Conservation (phyloP, 768 basidiomycete genomes). For the Amanita muscaria region DNA sequence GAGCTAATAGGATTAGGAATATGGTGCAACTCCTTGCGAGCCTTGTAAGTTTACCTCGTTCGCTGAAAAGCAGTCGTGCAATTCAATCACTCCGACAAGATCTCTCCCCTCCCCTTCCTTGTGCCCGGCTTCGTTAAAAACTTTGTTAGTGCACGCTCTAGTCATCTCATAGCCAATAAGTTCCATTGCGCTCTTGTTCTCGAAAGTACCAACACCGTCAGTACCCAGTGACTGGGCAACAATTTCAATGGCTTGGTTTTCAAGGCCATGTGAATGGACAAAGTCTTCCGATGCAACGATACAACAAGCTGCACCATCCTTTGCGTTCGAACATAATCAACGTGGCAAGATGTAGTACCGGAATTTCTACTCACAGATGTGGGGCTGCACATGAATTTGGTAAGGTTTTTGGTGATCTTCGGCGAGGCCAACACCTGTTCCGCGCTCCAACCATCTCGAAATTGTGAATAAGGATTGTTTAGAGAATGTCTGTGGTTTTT, state of each 20-base stretch:
- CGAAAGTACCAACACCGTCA: conserved; percentile 56
- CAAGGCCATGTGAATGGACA: conserved; percentile 58
- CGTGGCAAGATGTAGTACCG: neutral
- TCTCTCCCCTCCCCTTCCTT: conserved; percentile 52
- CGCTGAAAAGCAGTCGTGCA: conserved; percentile 81
- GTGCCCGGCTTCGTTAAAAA: conserved; percentile 66
- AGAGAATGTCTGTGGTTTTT: conserved; percentile 81
- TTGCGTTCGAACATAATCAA: conserved; percentile 1
- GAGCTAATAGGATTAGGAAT: conserved; percentile 34
- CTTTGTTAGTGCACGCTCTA: conserved; percentile 55
- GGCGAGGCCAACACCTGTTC: conserved; percentile 60
- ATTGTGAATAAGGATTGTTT: conserved; percentile 84
- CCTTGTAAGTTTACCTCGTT: conserved; percentile 48
- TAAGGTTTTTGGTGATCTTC: conserved; percentile 64
- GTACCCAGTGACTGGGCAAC: conserved; percentile 58
- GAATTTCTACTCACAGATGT: conserved; percentile 47
- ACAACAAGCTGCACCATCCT: conserved; percentile 74
- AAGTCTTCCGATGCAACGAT: conserved; percentile 75
- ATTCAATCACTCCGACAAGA: conserved; percentile 75
- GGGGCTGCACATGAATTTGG: conserved; percentile 83
- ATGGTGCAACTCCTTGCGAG: neutral
- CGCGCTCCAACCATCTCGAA: conserved; percentile 67
- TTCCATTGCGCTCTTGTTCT: conserved; percentile 66
- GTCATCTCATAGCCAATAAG: conserved; percentile 78
- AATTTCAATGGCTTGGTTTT: conserved; percentile 85